Evolutionary conservation across 2,329 filamentous ascomycete genomes (phyloP).

Genomic region (Beauveria asiatica): DNA sequence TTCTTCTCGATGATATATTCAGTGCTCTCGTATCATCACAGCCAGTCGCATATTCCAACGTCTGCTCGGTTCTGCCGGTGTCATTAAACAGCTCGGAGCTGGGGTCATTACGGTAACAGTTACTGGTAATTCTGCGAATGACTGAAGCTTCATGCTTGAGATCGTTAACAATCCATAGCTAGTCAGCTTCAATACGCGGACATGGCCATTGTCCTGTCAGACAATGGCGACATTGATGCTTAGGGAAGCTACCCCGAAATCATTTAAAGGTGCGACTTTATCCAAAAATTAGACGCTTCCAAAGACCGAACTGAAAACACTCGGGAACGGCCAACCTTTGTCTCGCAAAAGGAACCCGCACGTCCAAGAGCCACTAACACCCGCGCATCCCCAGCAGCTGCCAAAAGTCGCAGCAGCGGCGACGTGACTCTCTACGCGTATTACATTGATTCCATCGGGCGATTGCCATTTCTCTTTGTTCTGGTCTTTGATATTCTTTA

Average conservation of each 20-base stretch:
- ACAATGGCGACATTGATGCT: slow-evolving; percentile 27
- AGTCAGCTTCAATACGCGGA: neutral
- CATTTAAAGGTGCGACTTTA: slow-evolving; percentile 18
- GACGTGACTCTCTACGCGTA: neutral
- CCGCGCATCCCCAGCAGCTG: neutral
- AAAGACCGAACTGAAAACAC: neutral
- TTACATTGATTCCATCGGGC: slow-evolving; percentile 1
- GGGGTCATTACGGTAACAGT: neutral
- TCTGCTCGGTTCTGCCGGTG: slow-evolving; percentile 28
- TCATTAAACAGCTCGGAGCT: slow-evolving; percentile 21
- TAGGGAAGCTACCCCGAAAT: slow-evolving; percentile 30
- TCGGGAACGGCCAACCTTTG: neutral
- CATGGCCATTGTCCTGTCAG: neutral
- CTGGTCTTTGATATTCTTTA: neutral
- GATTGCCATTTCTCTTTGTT: neutral
- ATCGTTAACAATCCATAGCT: neutral
- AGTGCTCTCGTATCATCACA: slow-evolving; percentile 30
- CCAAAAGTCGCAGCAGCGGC: slow-evolving; percentile 1
- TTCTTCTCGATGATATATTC: slow-evolving; percentile 20
- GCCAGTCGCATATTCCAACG: slow-evolving; percentile 29
- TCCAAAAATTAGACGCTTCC: slow-evolving; percentile 6
- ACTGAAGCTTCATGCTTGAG: neutral
- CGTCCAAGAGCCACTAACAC: neutral
- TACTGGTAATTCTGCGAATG: neutral
- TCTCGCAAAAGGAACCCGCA: neutral